Base-by-base conservation (phyloP, 2,329 filamentous ascomycete genomes). In the Fusarium sororula region DNA sequence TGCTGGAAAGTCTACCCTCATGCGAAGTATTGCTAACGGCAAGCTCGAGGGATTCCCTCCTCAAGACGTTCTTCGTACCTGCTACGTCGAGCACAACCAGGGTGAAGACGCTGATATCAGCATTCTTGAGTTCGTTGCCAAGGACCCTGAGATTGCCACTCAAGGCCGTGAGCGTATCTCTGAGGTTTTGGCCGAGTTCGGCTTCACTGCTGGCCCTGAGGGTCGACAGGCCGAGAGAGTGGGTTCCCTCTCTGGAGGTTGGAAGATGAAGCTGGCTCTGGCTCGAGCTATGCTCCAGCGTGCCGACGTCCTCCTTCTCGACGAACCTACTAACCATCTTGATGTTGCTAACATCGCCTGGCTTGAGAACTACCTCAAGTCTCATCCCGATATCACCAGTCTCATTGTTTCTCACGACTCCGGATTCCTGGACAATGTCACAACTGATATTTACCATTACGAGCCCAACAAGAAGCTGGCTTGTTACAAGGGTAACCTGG, bases 231-330 rank as follows among this genome's bases (percentile, higher is more conserved):
- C 92, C 11, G 91, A 98, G 82, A 94, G 93, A 78, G 96, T 99
- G 67, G 96, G 96, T 77, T 98, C 96, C 26, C 86, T 99, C 41
- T 98, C 96, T 48, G 96, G 96, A 85, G 96, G 96, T 81, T 99
- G 96, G 96, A 98, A 98, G 90, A 99, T 99, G 96, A 99, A 99
- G 91, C 87, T 99, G 70, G 96, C 96, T 75, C 85, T 99, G 83
- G 96, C 96, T 59, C 91, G 96, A 79, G 96, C 96, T 74, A 98
- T 99, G 95, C 89, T 99, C 79, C 94, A 96, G 88, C 93, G 92
- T 80, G 96, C 96, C n/a, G 96, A 99, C 82, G 95, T 99, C 57
- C 89, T 99, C 66, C 88, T 99, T 58, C 91, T 99, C 66, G 96
- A 99, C 89, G 96, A 99, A 90, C 96, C 96, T 83, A 99, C 96